Conservation (phyloP, 2,329 filamentous ascomycete species). For the Lecanicillium sp. region DNA sequence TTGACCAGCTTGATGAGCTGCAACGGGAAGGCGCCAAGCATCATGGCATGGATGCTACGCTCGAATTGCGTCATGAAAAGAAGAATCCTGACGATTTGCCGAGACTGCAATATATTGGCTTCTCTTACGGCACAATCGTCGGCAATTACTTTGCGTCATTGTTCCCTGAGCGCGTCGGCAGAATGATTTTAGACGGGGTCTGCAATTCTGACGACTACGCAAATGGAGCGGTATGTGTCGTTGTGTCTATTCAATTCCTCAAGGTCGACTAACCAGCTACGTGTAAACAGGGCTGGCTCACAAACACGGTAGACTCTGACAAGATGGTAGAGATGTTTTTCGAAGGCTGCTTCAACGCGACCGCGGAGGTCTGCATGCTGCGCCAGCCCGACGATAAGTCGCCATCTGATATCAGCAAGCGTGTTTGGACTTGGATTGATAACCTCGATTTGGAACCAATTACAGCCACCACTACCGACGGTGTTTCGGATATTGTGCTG, state of each 20-base stretch:
- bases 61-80: not conserved
- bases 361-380: constrained; percentile 25
- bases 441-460: not conserved
- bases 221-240: constrained; percentile 22
- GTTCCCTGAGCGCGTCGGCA: constrained; percentile 31
- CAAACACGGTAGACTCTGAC: constrained; percentile 33
- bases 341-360: constrained; percentile 28
- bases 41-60: not conserved
- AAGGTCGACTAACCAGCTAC: no score
- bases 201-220: constrained; percentile 32
- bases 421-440: constrained; percentile 27
- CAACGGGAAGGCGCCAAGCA: constrained; percentile 9
- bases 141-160: constrained; percentile 31
- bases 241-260: not conserved
- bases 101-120: constrained; percentile 41
- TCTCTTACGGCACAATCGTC: constrained; percentile 37
- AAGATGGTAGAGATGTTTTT: constrained; percentile 29
- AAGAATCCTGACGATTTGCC: constrained; percentile 9
- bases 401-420: constrained; percentile 25
- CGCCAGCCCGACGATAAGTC: constrained; percentile 20
- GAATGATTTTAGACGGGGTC: constrained; percentile 36
- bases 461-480: not conserved
- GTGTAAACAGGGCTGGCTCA: constrained; percentile 26
- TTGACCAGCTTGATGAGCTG: constrained; percentile 33
- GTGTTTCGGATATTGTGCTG: not conserved